A percentile compares a stretch with the other conserved stretches of the same genome.
Evolutionary conservation across 306 rosid species (phyloP).

Genomic region (Lablab purpureus): DNA sequence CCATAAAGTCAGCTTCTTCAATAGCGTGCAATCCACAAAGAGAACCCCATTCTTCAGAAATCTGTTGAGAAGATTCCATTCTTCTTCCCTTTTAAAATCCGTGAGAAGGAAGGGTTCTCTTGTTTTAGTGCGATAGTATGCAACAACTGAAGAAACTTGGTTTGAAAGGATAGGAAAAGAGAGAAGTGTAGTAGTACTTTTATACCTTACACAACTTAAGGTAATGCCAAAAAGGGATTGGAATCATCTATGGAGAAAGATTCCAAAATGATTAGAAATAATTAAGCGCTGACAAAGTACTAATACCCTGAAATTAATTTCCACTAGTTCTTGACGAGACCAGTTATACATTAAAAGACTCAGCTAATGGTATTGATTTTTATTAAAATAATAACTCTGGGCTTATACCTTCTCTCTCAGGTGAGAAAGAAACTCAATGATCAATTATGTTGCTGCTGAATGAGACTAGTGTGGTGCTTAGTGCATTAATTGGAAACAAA

Average conservation of each 20-base stretch:
- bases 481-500: slow-evolving; percentile 5
- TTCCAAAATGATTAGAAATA: slow-evolving; percentile 42
- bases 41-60: slow-evolving; percentile 73
- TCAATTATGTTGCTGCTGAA: slow-evolving; percentile 29
- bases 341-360: slow-evolving; percentile 43
- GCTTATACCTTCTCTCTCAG: slow-evolving; percentile 2
- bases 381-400: slow-evolving; percentile 29
- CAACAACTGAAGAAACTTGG: slow-evolving; percentile 28
- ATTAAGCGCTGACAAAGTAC: slow-evolving; percentile 46
- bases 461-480: slow-evolving; percentile 20
- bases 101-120: background rate
- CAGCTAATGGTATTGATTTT: slow-evolving; percentile 29
- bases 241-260: slow-evolving; percentile 36
- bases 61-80: slow-evolving; percentile 65
- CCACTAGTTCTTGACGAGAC: slow-evolving; percentile 38
- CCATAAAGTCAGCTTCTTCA: slow-evolving; percentile 70
- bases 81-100: background rate
- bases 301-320: slow-evolving; percentile 28
- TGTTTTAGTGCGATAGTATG: slow-evolving; percentile 18
- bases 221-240: slow-evolving; percentile 51
- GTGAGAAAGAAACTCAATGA: slow-evolving; percentile 43
- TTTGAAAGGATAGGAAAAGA: slow-evolving; percentile 37
- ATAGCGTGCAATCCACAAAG: slow-evolving; percentile 61
- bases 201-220: slow-evolving; percentile 47
- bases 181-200: slow-evolving; percentile 41